Evolutionary conservation across 257 asterid genomes (phyloP), one percentile per base, ranked within the genome.

Genomic region (Coffea eugenioides): DNA sequence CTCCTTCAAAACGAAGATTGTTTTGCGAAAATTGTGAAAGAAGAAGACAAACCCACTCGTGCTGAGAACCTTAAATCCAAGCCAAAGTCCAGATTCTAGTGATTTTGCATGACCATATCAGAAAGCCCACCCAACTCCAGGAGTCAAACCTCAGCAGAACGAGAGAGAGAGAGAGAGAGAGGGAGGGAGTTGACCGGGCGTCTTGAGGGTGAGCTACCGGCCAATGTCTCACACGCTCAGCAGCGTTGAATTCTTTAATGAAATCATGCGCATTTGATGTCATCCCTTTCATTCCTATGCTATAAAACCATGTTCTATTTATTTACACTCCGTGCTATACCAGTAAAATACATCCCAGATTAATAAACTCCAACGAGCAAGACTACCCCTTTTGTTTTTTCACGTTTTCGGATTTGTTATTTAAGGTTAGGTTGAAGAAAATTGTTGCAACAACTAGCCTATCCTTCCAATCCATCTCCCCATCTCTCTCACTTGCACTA

Each of bases 131-230:
- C 85, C 74, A 78, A 71, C 74, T 65, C 67, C 43, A 39, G 43
- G 5, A 2, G 43, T 39, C 43, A 39, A 39, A 72, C 74, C 48
- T 31, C 14, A 74, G 65, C 68, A 68, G 69, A 80, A 46, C 34
- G 23, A 13, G 49, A 75, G 51, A 64, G 34, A 73, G 18, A 72
- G 8, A 18, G 72, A 64, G 56, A 25, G 52, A 43, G 36, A 3
- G 79, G 18, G 59, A 11, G 45, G 9, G 75, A 67, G 92, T 91
- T 93, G 97, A 93, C 97, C 94, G 78, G 91, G 97, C 82, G 78
- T 87, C 85, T 89, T 86, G 91, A 81, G 98, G 88, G 97, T 93
- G 97, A 90, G 87, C 90, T 86, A 93, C 95, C 97, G 81, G 92
- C 92, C 88, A 79, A 82, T 81, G 73, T 81, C 77, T 93, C 98